phyloP scores from a whole-genome alignment of 2,329 filamentous ascomycete genomes.

The Sporothrix euskadiensis region DNA sequence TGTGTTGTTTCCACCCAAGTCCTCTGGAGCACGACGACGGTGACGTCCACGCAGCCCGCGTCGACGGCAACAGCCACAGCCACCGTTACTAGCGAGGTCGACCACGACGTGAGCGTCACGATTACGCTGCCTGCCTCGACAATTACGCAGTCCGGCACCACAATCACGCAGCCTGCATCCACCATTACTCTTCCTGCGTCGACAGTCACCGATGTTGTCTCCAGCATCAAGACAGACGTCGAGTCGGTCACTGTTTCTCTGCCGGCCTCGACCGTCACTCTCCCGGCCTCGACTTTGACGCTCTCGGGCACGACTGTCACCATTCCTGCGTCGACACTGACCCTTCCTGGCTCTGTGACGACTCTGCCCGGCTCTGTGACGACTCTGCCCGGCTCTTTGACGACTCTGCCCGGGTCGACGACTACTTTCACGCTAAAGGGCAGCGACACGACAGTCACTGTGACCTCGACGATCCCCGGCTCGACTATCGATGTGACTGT shows the following conservation, averaged over 20 bases:
- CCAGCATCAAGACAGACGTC: constrained; percentile 1
- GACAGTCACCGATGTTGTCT: constrained; percentile 28
- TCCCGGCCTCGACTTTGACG: constrained; percentile 27
- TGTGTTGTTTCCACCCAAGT: constrained; percentile 20
- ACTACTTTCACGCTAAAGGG: constrained; percentile 9
- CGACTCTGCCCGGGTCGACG: constrained; percentile 30
- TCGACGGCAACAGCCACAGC: not conserved
- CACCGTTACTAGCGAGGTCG: constrained; percentile 24
- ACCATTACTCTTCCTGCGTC: constrained; percentile 19
- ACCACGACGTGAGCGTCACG: constrained; percentile 17
- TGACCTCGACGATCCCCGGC: constrained; percentile 28
- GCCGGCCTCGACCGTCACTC: constrained; percentile 14
- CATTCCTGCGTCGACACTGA: constrained; percentile 18
- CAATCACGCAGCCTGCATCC: constrained; percentile 24
- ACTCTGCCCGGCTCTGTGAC: constrained; percentile 19
- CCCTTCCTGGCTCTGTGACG: constrained; percentile 14
- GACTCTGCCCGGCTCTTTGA: constrained; percentile 12
- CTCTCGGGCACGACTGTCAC: constrained; percentile 22
- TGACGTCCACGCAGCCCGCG: constrained; percentile 13
- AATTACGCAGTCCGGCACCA: constrained; percentile 23
- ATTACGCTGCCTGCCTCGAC: constrained; percentile 29
- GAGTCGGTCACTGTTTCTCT: constrained; percentile 1
- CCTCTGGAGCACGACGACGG: constrained; percentile 21
- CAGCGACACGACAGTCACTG: constrained; percentile 22
- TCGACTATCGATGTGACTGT: constrained; percentile 22